Base-by-base conservation (phyloP, 306 rosid genomes). In the Rosa persica region DNA sequence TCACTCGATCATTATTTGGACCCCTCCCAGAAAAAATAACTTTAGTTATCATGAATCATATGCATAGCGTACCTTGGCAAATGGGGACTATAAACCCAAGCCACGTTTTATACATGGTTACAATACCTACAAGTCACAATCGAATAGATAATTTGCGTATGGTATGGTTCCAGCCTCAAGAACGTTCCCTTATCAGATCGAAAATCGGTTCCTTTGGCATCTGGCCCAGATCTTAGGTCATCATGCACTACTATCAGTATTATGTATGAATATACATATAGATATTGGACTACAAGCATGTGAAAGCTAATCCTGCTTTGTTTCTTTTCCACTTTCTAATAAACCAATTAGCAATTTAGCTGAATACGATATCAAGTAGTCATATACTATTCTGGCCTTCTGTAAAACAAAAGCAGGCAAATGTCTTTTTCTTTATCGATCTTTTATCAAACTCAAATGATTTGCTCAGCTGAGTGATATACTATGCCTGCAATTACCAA, bases 101-200 rank as follows among this genome's bases (percentile, higher is more conserved):
- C 22, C 6, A n/a, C 36, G 70, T 15, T 52, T 19, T 8, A 36
- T 38, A 30, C 20, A 43, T 72, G 1, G 64, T 27, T 72, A 9
- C 11, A 51, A 16, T 30, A 51, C 6, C 30, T 57, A 22, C 34
- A 13, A 43, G 70, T 75, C 70, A 42, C 70, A 43, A 42, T 51
- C 65, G 16, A 54, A 15, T 47, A 66, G 10, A 67, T 25, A 66
- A 48, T 39, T 48, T 39, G 78, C 78, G 70, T 74, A 27, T 17
- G 23, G 55, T 3, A 30, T 55, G 46, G 43, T 30, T 42, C 43
- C 52, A 77, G 8, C 40, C 73, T 78, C 71, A 71, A 58, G 77
- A 83, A 80, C 64, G 22, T 34, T 77, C 69, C 12, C 54, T 58
- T 72, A 70, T 40, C 72, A 25, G 38, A n/a, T n/a, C n/a, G n/a